Base-by-base conservation (phyloP, 2,329 filamentous ascomycete genomes). In the Aspergillus nomiae region DNA sequence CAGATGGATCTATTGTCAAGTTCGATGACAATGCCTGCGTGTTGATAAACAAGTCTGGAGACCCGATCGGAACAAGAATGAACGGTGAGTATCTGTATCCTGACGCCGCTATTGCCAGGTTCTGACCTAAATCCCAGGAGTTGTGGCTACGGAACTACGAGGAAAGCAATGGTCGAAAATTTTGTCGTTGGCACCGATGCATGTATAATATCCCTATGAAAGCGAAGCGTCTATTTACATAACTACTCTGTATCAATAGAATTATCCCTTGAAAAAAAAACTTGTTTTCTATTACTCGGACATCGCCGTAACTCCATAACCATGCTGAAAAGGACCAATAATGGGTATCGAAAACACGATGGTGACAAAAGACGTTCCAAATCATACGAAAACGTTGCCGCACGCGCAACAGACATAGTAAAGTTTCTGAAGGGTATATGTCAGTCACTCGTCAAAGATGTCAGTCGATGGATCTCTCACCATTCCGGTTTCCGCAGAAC, bases 11-110 rank as follows among this genome's bases (percentile, higher is more conserved):
- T 75, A 89, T 95, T 54, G 90, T 99, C 69, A 89, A 89, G 70
- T 99, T 99, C 78, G 95, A 96, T 80, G 95, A 99, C 81, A 99
- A 99, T 80, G 95, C 95, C 55, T 99, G 95, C 77, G 95, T 99
- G 53, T 84, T 99, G 70, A 91, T 99, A 78, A 98, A 96, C 83
- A 99, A 98, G 86, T 86, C 92, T 11, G 96, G 95, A 50, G 95
- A 99, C 77, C 95, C 95, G 28, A 92, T 99, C 70, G 95, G 95
- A 58, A 93, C 91, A 19, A 90, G 95, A 77, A 87, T 97, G 83
- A 96, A 92, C 80, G 92, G 88, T 85, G 66, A 74, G 82, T 79
- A 46, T 41, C 14, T 21, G 10, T 16, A 26, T 41, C 7, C 16
- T n/a, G 5, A 11, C 5, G 6, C 16, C 21, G 21, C 32, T 14